Conservation (phyloP, 106 monocot genomes). For the Chionographis japonica region DNA sequence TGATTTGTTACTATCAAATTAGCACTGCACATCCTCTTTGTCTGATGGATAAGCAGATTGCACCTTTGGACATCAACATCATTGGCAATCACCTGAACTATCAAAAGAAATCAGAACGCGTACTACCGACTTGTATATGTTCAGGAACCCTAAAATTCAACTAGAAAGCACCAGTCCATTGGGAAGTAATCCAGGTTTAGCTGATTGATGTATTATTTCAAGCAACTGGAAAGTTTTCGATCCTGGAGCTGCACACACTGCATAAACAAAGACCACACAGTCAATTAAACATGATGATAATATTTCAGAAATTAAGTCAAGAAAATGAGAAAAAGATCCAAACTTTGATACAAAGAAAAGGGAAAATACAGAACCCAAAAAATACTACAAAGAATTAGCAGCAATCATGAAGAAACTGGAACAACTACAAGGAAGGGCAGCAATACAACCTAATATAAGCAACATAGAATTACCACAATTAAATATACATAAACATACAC, state of each 20-base stretch:
- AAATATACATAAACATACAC: too few relatives aligned
- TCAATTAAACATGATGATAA: too few relatives aligned
- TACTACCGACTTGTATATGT: not conserved
- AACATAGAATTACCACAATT: too few relatives aligned
- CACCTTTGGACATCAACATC: conserved; percentile 99
- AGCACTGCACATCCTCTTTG: conserved; percentile 91
- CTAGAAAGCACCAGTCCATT: conserved; percentile 61
- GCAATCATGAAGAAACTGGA: too few relatives aligned
- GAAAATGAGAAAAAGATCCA: too few relatives aligned
- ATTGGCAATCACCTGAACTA: conserved; percentile 84
- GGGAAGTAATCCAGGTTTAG: conserved; percentile 67
- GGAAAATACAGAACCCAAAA: too few relatives aligned
- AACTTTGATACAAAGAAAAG: too few relatives aligned
- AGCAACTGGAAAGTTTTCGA: conserved; percentile 99
- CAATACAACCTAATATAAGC: too few relatives aligned
- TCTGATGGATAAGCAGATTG: conserved; percentile 98
- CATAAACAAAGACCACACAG: conserved; percentile 17
- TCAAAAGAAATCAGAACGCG: not conserved
- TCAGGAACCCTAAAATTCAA: too few relatives aligned
- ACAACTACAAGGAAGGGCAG: too few relatives aligned
- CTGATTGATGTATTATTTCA: conserved; percentile 86
- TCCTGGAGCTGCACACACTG: conserved; percentile 99
- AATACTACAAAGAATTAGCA: too few relatives aligned
- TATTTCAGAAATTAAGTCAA: too few relatives aligned
- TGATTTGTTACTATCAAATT: conserved; percentile 98